Base-by-base conservation (phyloP, 495 filamentous ascomycete species). In the Parathielavia appendiculata region DNA sequence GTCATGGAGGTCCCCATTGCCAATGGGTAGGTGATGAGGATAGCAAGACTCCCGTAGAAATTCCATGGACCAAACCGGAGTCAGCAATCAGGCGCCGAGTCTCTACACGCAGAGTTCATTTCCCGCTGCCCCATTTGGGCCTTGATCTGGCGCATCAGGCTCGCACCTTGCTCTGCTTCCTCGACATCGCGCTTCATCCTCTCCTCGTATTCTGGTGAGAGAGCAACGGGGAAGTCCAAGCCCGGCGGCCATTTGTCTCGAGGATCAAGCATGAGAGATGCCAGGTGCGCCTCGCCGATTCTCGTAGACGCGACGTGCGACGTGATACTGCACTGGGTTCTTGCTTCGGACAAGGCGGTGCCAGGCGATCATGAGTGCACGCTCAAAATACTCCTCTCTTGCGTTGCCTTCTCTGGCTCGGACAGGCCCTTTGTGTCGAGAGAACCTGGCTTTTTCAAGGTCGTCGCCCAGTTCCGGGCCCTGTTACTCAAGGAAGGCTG, bases 341-440 rank as follows among this genome's bases (percentile, higher is more conserved):
- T 22, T 38, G 6, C 14, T 17, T 1, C 34, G 48, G 6, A 38
- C 17, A 34, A 51, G 48, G 48, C n/a, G 32, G 1, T 34, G 32
- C 48, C 48, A 51, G 32, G 48, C 48, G n/a, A 51, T 51, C 48
- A 51, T 36, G 17, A 51, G n/a, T 8, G 17, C 32, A 34, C 48
- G 48, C 11, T 51, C 34, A n/a, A 51, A 17, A 17, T 51, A 17
- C 14, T 36, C 16, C 9, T n/a, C 17, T 19, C 16, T 30, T 2
- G 34, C 17, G 32, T 10, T 6, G 34, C 17, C 8, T 51, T 39
- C 23, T 51, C 48, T 1, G 20, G 11, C 1, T 13, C 23, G 7
- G 48, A 9, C 17, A 51, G 4, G 2, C 48, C 48, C 11, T 34
- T n/a, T 38, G 48, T 51, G 32, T 22, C 4, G 48, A 39, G 32